phyloP scores from a whole-genome alignment of 805 yeast species.

The Zygoascus flipseniorum region DNA sequence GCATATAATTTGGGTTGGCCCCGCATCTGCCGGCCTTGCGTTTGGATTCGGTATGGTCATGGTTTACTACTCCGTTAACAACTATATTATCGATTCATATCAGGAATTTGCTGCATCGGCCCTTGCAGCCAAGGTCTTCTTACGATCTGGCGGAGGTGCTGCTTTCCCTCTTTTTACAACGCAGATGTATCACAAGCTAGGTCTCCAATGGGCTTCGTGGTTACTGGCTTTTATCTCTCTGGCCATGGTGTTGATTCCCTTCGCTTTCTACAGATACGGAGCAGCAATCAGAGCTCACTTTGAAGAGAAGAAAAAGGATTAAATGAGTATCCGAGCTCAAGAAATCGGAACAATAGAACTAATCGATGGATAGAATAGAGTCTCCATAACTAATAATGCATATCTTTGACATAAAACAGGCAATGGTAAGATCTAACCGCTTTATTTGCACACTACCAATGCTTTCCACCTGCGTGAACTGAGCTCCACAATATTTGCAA shows the following conservation, averaged over 20 bases:
- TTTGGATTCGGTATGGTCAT: slow-evolving; percentile 48
- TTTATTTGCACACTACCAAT: no score
- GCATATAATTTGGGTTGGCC: slow-evolving; percentile 42
- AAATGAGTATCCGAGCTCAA: neutral
- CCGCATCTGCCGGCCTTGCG: slow-evolving; percentile 47
- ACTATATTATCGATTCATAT: slow-evolving; percentile 72
- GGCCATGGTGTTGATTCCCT: slow-evolving; percentile 44
- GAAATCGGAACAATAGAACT: no score
- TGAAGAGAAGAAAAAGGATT: slow-evolving; percentile 6
- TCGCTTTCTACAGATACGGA: slow-evolving; percentile 41
- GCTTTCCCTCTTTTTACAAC: slow-evolving; percentile 49
- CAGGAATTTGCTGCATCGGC: slow-evolving; percentile 51
- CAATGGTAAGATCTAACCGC: no score
- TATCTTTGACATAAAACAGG: no score
- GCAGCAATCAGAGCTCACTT: slow-evolving; percentile 27
- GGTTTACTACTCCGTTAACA: slow-evolving; percentile 64
- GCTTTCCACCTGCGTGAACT: no score
- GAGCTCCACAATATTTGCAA: no score
- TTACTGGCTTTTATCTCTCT: slow-evolving; percentile 45
- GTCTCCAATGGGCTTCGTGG: slow-evolving; percentile 46
- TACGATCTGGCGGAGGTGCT: slow-evolving; percentile 55
- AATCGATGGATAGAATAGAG: no score
- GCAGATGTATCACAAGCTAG: slow-evolving; percentile 44
- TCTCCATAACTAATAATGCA: no score
- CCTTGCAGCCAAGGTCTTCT: slow-evolving; percentile 52